Percentiles rank a stretch among this genome's conserved stretches.
Conservation (phyloP, 805 yeast genomes). For the Nakazawaea siamensis region DNA sequence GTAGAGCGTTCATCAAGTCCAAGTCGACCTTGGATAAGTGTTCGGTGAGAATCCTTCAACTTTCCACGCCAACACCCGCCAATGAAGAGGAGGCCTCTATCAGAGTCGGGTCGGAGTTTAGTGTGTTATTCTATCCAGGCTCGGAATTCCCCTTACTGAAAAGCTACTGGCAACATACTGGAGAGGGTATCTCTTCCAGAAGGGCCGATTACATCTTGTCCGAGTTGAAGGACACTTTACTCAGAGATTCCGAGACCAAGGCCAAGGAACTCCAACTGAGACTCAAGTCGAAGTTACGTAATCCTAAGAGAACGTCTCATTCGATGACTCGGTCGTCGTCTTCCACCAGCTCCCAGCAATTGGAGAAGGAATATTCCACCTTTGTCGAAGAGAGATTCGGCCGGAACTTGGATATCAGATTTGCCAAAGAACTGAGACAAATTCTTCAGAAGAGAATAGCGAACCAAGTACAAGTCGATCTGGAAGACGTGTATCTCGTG, state of each 20-base stretch:
- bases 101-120: slow-evolving; percentile 59
- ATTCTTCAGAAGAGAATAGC: slow-evolving; percentile 73
- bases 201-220: slow-evolving; percentile 76
- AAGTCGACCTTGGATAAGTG: slow-evolving; percentile 27
- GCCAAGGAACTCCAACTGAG: slow-evolving; percentile 12
- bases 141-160: slow-evolving; percentile 58
- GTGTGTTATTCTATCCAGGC: slow-evolving; percentile 70
- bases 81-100: slow-evolving; percentile 49
- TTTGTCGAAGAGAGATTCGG: slow-evolving; percentile 89
- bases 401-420: slow-evolving; percentile 72
- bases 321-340: slow-evolving; percentile 10
- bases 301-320: slow-evolving; percentile 7
- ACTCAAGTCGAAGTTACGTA: slow-evolving; percentile 6
- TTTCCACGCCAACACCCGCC: slow-evolving; percentile 63
- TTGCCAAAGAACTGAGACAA: slow-evolving; percentile 65
- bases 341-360: slow-evolving; percentile 12
- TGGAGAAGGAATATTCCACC: slow-evolving; percentile 46
- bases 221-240: slow-evolving; percentile 39
- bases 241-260: slow-evolving; percentile 19
- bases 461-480: slow-evolving; percentile 40
- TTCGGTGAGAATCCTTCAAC: slow-evolving; percentile 56
- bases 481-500: slow-evolving; percentile 70
- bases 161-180: slow-evolving; percentile 94
- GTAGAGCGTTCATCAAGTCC: slow-evolving; percentile 66
- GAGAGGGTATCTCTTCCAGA: slow-evolving; percentile 93